Percentiles rank a stretch among this genome's conserved stretches.
These are phyloP conservation scores for Letharia lupina DNA, from an alignment of 495 filamentous ascomycete species.

Conservation along the genomic window DNA sequence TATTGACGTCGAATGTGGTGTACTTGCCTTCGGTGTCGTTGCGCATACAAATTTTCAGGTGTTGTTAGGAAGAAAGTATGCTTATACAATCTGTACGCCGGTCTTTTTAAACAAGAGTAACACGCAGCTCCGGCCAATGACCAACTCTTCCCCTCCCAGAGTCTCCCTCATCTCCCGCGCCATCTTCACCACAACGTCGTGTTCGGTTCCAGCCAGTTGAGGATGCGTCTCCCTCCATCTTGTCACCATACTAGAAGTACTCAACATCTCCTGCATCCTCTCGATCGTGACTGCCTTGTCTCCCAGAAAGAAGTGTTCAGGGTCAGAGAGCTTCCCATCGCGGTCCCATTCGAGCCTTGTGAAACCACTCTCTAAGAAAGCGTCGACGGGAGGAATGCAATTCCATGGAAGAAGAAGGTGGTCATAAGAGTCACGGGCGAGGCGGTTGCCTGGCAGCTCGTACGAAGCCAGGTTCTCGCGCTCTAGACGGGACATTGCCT, in stretches of 20 bases:
- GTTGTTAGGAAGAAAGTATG: too few species aligned
- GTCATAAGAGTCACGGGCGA: slow-evolving; percentile 33
- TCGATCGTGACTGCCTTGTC: slow-evolving; percentile 26
- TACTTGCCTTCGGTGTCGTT: too few species aligned
- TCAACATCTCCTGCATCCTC: slow-evolving; percentile 30
- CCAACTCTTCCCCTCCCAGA: slow-evolving; percentile 17
- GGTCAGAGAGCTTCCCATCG: slow-evolving; percentile 26
- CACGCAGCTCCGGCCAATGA: slow-evolving; percentile 17
- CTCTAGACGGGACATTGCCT: slow-evolving; percentile 30
- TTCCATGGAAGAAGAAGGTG: slow-evolving; percentile 46
- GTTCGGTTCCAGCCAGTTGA: slow-evolving; percentile 25
- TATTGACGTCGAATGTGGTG: too few species aligned
- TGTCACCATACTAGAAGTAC: slow-evolving; percentile 38
- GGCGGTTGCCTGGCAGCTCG: slow-evolving; percentile 31
- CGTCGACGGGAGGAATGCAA: slow-evolving; percentile 27
- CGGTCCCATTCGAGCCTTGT: slow-evolving; percentile 37
- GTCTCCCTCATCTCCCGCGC: slow-evolving; percentile 19
- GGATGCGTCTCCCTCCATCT: slow-evolving; percentile 45
- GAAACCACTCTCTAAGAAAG: slow-evolving; percentile 37
- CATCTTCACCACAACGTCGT: slow-evolving; percentile 23
- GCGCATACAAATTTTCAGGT: too few species aligned
- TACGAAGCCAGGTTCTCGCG: slow-evolving; percentile 31
- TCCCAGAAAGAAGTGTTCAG: slow-evolving; percentile 25
- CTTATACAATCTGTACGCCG: too few species aligned
- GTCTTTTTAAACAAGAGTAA: slow-evolving; percentile 25